Percentiles rank a stretch among this genome's conserved stretches.
Evolutionary conservation across 495 filamentous ascomycete genomes (phyloP).

Genomic region (Glutinoglossum americanum): DNA sequence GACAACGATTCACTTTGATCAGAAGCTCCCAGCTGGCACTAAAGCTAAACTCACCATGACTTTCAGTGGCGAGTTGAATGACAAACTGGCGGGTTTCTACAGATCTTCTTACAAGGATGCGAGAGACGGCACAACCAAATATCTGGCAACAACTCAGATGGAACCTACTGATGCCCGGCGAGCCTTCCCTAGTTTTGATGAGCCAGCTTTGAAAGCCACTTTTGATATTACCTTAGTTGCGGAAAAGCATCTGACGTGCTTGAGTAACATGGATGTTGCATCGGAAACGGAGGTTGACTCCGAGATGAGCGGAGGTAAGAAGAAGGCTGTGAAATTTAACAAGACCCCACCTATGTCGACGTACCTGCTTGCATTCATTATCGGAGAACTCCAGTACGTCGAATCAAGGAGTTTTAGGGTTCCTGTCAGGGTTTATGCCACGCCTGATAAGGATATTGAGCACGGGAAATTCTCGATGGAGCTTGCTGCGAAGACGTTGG

Average conservation of each 20-base stretch:
- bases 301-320: slow-evolving; percentile 27
- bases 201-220: slow-evolving; percentile 50
- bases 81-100: slow-evolving; percentile 72
- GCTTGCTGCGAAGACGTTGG: slow-evolving; percentile 42
- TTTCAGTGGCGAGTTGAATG: slow-evolving; percentile 47
- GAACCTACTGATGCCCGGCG: slow-evolving; percentile 57
- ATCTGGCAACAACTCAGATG: slow-evolving; percentile 64
- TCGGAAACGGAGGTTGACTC: slow-evolving; percentile 39
- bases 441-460: slow-evolving; percentile 39
- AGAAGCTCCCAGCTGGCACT: slow-evolving; percentile 32
- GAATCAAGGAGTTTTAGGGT: slow-evolving; percentile 56
- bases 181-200: slow-evolving; percentile 61
- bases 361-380: slow-evolving; percentile 53
- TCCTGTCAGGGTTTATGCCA: slow-evolving; percentile 48
- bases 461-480: slow-evolving; percentile 48
- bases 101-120: slow-evolving; percentile 49
- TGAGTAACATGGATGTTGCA: slow-evolving; percentile 65
- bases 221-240: slow-evolving; percentile 56
- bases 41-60: slow-evolving; percentile 43
- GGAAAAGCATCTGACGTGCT: slow-evolving; percentile 48
- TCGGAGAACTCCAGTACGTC: slow-evolving; percentile 55
- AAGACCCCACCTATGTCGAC: slow-evolving; percentile 56
- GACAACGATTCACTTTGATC: slow-evolving; percentile 39
- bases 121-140: slow-evolving; percentile 33
- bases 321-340: slow-evolving; percentile 56